Conservation (phyloP, 441 rosid genomes). For the Theobroma grandiflorum region DNA sequence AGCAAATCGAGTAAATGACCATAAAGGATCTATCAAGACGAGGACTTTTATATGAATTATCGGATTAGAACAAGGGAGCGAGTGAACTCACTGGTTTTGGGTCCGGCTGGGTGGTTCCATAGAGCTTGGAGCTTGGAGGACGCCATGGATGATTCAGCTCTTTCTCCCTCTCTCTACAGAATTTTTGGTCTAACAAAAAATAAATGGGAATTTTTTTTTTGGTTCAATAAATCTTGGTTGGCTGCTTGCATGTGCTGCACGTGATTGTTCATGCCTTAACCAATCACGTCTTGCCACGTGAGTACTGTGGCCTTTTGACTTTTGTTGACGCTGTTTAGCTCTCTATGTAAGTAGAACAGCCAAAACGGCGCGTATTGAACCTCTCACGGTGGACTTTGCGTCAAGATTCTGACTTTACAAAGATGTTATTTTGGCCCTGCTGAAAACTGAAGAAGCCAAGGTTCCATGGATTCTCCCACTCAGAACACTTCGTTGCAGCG, state of each 20-base stretch:
- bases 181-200: not conserved
- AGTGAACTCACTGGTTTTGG: conserved; percentile 80
- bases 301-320: not conserved
- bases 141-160: conserved; percentile 54
- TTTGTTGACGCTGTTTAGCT: no score
- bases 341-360: no score
- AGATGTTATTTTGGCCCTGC: not conserved
- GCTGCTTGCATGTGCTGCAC: not conserved
- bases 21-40: not conserved
- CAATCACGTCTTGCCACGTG: conserved; percentile 11
- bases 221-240: not conserved
- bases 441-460: not conserved
- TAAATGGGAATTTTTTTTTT: not conserved
- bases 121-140: conserved; percentile 79
- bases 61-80: conserved; percentile 4
- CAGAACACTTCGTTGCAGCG: conserved; percentile 92
- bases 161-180: not conserved
- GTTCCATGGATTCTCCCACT: conserved; percentile 75
- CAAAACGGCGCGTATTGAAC: conserved; percentile 9
- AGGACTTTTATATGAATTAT: not conserved
- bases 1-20: not conserved
- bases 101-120: conserved; percentile 98
- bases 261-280: not conserved
- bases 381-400: not conserved
- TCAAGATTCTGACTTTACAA: not conserved